Evolutionary conservation across 164 flowering plant species (phyloP), one percentile per base, ranked within the genome.

Genomic region (Aristolochia fimbriata): DNA sequence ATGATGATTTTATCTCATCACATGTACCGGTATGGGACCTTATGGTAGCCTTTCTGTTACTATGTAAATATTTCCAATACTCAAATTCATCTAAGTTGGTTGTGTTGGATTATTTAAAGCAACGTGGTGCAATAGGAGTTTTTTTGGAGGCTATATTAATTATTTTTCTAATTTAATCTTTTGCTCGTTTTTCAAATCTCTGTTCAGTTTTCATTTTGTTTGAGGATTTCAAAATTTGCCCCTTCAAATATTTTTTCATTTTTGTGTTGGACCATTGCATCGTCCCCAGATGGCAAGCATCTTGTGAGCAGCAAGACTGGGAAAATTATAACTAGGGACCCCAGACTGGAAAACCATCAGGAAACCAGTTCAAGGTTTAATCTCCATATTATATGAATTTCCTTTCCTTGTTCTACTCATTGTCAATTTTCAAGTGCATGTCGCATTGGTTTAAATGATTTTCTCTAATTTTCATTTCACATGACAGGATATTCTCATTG

Each of bases 251-350:
- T 22, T 52, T 13, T 52, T 76, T 33, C 71, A 93, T 90, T 66
- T 97, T 93, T 56, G 88, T n/a, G n/a, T n/a, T n/a, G n/a, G n/a
- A n/a, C 80, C 68, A 82, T 93, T 67, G 96, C 99, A 57, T 93
- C 97, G 99, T 86, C 99, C 52, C 96, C 99, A 11, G 99, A 93
- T 77, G 86, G 92, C 30, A 85, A 86, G 73, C 81, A 88, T 74
- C 94, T 93, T 64, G 95, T 85, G 12, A 93, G 99, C 51, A 90
- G 96, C 81, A 86, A 86, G 73, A 74, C 85, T 60, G 96, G 97
- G 62, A 96, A 88, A 76, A 80, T 93, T 65, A 77, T 60, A 47
- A 80, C 87, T 66, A 90, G 99, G 99, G 85, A 88, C 64, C 92
- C 37, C 78, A 72, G 69, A 88, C 89, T 6, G 97, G 99, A 67